Conservation (phyloP, 2,329 filamentous ascomycete species). For the Pseudofabraea citricarpa region DNA sequence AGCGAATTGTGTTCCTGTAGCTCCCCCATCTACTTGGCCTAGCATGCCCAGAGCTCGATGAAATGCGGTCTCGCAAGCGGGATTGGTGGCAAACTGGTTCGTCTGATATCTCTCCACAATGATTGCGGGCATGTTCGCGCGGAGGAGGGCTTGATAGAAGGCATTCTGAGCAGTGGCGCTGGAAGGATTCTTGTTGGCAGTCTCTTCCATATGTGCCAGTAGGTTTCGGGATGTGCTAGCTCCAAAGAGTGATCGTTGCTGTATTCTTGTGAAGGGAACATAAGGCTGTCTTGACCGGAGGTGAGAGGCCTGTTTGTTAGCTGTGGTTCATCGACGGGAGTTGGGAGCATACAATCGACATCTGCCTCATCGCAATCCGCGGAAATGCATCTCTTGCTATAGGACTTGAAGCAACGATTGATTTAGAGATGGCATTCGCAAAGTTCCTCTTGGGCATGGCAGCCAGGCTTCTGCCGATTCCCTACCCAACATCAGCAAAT, state of each 20-base stretch:
- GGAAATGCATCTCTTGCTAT: constrained; percentile 11
- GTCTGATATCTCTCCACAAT: constrained; percentile 86
- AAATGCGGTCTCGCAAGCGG: constrained; percentile 74
- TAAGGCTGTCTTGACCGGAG: constrained; percentile 12
- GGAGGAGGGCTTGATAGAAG: constrained; percentile 87
- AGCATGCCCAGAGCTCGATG: constrained; percentile 64
- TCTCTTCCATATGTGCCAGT: constrained; percentile 81
- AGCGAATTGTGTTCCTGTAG: constrained; percentile 14
- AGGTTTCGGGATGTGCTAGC: constrained; percentile 45
- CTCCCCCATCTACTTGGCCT: constrained; percentile 36
- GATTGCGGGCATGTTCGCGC: constrained; percentile 90
- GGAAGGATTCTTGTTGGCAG: constrained; percentile 85
- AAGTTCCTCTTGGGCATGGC: constrained; percentile 17
- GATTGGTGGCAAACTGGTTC: constrained; percentile 77
- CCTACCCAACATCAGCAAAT: too few relatives aligned
- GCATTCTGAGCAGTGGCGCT: constrained; percentile 87
- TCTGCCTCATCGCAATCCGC: constrained; percentile 14
- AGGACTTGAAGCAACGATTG: constrained; percentile 18
- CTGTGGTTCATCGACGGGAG: too few relatives aligned
- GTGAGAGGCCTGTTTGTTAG: constrained; percentile 7
- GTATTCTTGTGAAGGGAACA: constrained; percentile 9
- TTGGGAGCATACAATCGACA: constrained; percentile 14
- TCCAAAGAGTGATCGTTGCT: constrained; percentile 22
- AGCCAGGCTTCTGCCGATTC: too few relatives aligned
- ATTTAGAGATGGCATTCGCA: too few relatives aligned